phyloP scores from a whole-genome alignment of 176 grass and related monocot species.

The Panicum miliaceum region DNA sequence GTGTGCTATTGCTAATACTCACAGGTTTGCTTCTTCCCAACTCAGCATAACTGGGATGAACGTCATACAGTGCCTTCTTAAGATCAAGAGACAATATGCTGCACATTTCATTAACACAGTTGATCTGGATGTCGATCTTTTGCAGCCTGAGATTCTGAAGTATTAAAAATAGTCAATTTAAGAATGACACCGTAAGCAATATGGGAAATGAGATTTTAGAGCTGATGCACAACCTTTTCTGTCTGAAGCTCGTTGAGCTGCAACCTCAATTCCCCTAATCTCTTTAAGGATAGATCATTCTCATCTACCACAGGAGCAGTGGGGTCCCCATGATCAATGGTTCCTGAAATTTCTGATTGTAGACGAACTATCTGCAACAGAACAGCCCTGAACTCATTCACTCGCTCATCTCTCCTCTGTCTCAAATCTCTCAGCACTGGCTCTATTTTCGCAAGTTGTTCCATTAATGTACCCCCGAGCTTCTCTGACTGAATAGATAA shows the following conservation, averaged over 20 bases:
- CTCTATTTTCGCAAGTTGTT: slow-evolving; percentile 72
- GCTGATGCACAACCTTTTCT: slow-evolving; percentile 66
- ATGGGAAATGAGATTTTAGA: neutral
- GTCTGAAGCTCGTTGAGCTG: slow-evolving; percentile 72
- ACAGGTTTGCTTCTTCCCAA: slow-evolving; percentile 42
- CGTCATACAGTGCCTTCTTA: slow-evolving; percentile 61
- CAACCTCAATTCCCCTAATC: slow-evolving; percentile 57
- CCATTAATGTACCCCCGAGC: slow-evolving; percentile 59
- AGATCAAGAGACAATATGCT: slow-evolving; percentile 76
- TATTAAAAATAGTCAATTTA: slow-evolving; percentile 21
- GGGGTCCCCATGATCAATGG: slow-evolving; percentile 55
- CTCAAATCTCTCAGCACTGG: slow-evolving; percentile 72
- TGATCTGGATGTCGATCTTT: slow-evolving; percentile 64
- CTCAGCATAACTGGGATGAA: slow-evolving; percentile 78
- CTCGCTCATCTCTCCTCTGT: slow-evolving; percentile 62
- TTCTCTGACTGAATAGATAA: slow-evolving; percentile 65
- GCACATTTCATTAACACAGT: slow-evolving; percentile 66
- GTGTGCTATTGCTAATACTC: slow-evolving; percentile 70
- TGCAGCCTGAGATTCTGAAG: slow-evolving; percentile 80
- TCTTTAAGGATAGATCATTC: slow-evolving; percentile 60
- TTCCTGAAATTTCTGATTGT: slow-evolving; percentile 74
- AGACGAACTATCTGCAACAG: slow-evolving; percentile 61
- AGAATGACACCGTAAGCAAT: slow-evolving; percentile 4
- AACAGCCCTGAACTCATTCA: slow-evolving; percentile 66
- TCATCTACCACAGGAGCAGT: slow-evolving; percentile 59